Evolutionary conservation across 495 filamentous ascomycete genomes (phyloP).

Genomic region (Penicillium samsonianum): DNA sequence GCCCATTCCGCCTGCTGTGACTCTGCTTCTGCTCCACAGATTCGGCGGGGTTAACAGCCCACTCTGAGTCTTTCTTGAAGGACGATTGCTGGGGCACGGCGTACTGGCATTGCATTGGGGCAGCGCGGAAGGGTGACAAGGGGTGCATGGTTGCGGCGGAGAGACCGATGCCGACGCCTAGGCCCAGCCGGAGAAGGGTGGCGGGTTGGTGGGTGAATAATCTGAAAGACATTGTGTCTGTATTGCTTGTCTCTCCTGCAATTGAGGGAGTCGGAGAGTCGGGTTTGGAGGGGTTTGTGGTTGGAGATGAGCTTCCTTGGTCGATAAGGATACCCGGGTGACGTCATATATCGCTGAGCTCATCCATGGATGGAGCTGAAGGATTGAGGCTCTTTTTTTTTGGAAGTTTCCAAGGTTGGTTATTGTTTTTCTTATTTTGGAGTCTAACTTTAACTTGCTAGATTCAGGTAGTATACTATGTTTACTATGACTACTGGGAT

Average conservation of each 20-base stretch:
- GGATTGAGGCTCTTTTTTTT: not conserved
- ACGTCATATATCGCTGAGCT: not conserved
- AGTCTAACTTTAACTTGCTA: not conserved
- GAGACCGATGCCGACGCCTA: slow-evolving; percentile 45
- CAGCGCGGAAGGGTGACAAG: slow-evolving; percentile 40
- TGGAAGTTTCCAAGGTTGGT: too few species aligned
- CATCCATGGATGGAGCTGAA: not conserved
- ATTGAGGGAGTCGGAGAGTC: slow-evolving; percentile 6
- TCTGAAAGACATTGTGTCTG: slow-evolving; percentile 29
- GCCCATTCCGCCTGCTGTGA: slow-evolving; percentile 16
- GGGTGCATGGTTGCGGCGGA: slow-evolving; percentile 35
- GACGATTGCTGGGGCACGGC: slow-evolving; percentile 24
- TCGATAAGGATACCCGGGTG: not conserved
- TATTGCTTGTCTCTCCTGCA: not conserved
- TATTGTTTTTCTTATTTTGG: not conserved
- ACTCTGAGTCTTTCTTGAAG: slow-evolving; percentile 28
- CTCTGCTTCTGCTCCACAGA: slow-evolving; percentile 33
- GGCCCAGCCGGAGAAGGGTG: slow-evolving; percentile 36
- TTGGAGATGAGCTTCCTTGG: not conserved
- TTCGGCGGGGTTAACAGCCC: slow-evolving; percentile 30
- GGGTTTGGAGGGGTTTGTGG: not conserved
- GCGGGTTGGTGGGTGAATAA: slow-evolving; percentile 38
- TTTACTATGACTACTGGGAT: not conserved
- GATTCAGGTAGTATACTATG: not conserved
- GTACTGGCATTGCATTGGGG: slow-evolving; percentile 46